A percentile compares a stretch with the other conserved stretches of the same genome.
phyloP scores from a whole-genome alignment of 139 green algal genomes.

The Chlamydomonas asymmetrica region DNA sequence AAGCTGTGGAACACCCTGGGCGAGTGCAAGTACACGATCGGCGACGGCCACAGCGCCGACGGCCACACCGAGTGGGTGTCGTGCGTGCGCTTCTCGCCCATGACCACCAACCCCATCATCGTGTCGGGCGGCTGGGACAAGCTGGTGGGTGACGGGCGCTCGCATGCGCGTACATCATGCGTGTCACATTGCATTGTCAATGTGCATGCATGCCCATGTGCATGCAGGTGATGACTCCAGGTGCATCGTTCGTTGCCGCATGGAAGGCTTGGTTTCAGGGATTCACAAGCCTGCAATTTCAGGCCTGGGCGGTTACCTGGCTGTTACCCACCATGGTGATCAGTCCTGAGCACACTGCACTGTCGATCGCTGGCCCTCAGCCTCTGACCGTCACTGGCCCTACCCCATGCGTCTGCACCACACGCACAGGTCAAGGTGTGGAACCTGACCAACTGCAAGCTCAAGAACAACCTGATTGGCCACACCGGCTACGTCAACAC shows the following conservation, averaged over 20 bases:
- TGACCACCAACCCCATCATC: slow-evolving; percentile 95
- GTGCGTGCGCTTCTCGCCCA: slow-evolving; percentile 98
- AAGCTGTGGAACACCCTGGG: slow-evolving; percentile 98
- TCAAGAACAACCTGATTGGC: slow-evolving; percentile 94
- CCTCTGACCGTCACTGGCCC: not conserved
- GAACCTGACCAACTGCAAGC: slow-evolving; percentile 99
- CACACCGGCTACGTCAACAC: slow-evolving; percentile 97
- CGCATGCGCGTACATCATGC: no score
- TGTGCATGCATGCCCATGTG: no score
- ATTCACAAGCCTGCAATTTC: no score
- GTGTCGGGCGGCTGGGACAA: slow-evolving; percentile 99
- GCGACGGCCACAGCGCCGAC: slow-evolving; percentile 88
- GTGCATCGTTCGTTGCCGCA: no score
- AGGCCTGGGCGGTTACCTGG: no score
- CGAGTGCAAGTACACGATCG: slow-evolving; percentile 99
- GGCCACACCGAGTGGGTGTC: slow-evolving; percentile 96
- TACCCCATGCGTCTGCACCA: not conserved
- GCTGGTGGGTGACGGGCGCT: slow-evolving; percentile 86
- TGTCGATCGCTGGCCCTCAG: no score
- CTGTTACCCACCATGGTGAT: no score
- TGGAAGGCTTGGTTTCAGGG: no score
- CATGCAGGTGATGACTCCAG: no score
- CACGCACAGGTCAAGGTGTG: slow-evolving; percentile 83
- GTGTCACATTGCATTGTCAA: no score
- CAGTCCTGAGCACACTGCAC: no score